Conservation (phyloP, 805 yeast species). For the Tetrapisispora pingtungensis region DNA sequence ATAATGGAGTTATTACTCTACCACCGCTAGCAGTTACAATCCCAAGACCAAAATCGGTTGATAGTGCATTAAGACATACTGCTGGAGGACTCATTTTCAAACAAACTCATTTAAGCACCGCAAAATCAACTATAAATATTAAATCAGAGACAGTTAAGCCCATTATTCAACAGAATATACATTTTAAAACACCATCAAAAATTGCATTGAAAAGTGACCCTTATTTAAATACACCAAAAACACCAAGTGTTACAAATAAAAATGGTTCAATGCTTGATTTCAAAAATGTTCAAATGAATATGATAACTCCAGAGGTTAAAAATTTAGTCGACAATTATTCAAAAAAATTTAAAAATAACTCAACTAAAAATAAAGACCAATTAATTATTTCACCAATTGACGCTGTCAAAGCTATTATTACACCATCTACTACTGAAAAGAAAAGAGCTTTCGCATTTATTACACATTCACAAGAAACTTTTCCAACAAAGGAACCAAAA, state of each 20-base stretch:
- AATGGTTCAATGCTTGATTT: background rate
- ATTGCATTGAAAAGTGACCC: background rate
- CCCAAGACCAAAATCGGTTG: conserved; percentile 17
- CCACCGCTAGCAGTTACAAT: conserved; percentile 20
- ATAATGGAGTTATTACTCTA: conserved; percentile 20
- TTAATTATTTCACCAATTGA: conserved; percentile 26
- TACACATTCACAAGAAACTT: conserved; percentile 85
- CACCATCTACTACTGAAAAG: conserved; percentile 26
- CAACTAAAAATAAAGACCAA: conserved; percentile 11
- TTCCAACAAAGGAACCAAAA: conserved; percentile 68
- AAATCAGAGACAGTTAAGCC: background rate
- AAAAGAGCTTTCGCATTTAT: conserved; percentile 67
- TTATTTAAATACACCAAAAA: conserved; percentile 1
- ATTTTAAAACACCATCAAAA: background rate
- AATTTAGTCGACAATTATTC: background rate
- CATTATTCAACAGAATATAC: background rate
- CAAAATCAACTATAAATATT: background rate
- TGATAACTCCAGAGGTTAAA: background rate
- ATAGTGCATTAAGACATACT: conserved; percentile 21
- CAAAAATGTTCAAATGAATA: background rate
- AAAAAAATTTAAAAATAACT: background rate
- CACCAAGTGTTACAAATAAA: background rate
- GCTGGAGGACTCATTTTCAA: background rate
- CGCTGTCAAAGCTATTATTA: conserved; percentile 25
- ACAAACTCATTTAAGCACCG: background rate